Evolutionary conservation across 495 filamentous ascomycete species (phyloP), one percentile per base, ranked within the genome.

Genomic region (Lophiotrema nucula): DNA sequence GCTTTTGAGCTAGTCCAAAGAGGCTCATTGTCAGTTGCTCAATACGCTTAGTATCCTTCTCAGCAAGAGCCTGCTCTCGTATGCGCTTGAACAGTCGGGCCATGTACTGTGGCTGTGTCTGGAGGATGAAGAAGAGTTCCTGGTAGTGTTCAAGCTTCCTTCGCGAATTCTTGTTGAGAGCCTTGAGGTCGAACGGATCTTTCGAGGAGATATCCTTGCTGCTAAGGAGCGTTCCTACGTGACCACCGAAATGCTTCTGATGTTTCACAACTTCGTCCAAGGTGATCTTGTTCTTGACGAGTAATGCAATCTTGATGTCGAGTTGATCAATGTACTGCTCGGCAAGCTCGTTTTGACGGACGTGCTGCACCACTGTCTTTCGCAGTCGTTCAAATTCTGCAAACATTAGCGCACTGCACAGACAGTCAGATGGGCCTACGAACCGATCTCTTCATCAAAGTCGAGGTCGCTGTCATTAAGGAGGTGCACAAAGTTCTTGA

Each of bases 211-310:
- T 92, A 42, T 90, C 84, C 12, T 81, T 89, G 70, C 93, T 96
- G 48, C 87, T 87, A 31, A 97, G 77, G 12, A 97, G 77, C 62
- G 81, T 91, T 56, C 90, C 90, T 44, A 90, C 86, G 64, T 95
- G 88, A 1, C 93, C 95, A 50, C 93, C 95, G 66, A 95, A 96
- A 69, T 93, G 93, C 74, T 87, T 92, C 71, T 97, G 95, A 69
- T 97, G 95, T 67, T 88, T 92, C 42, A 97, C 88, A 41, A 99
- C 92, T 77, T 99, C 93, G 69, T 99, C 93, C 1, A 97, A 79
- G 0, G 95, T 97, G 68, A 99, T 99, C 74, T 97, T 99, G 75
- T 97, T 97, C 77, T 97, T 97, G 58, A 97, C 95, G 15, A 99
- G 81, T 4, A 99, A 82, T 12, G 92, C 93, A 67, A 99, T 99